A percentile compares a stretch with the other conserved stretches of the same genome.
Evolutionary conservation across 1,139 yeast species (phyloP).

Genomic region (Lizanozyma gosingica): DNA sequence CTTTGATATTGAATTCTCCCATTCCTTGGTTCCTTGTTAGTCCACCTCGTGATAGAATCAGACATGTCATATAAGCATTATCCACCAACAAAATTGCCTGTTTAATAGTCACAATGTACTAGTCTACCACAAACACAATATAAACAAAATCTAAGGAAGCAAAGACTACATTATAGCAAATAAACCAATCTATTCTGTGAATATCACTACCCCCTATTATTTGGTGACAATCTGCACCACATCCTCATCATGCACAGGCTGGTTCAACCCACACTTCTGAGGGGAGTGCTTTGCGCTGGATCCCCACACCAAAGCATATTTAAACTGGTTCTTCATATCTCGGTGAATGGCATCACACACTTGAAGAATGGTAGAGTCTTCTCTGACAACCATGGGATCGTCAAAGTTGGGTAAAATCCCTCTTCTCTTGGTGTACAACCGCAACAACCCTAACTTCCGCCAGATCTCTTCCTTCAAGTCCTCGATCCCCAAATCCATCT

Average conservation of each 20-base stretch:
- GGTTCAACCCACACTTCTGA: constrained; percentile 87
- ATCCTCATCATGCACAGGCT: constrained; percentile 83
- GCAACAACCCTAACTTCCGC: constrained; percentile 72
- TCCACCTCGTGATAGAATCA: too few species aligned
- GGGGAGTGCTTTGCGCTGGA: constrained; percentile 93
- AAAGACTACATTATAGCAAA: too few species aligned
- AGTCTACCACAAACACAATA: too few species aligned
- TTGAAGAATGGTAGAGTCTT: constrained; percentile 67
- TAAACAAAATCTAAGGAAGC: too few species aligned
- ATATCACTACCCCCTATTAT: constrained; percentile 14
- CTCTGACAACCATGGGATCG: constrained; percentile 89
- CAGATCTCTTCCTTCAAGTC: constrained; percentile 90
- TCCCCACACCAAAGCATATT: constrained; percentile 96
- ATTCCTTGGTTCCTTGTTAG: too few species aligned
- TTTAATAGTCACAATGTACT: too few species aligned
- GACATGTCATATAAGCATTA: too few species aligned
- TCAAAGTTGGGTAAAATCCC: constrained; percentile 72
- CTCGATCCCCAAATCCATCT: constrained; percentile 72
- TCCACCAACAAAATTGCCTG: too few species aligned
- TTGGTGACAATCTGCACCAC: constrained; percentile 88
- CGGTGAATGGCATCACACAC: constrained; percentile 91
- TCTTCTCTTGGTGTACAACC: constrained; percentile 81
- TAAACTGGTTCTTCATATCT: constrained; percentile 85
- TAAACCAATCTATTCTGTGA: too few species aligned
- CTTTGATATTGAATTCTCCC: too few species aligned